Evolutionary conservation across 352 stramenopile genomes (phyloP).

Genomic region (Lagenidium giganteum): DNA sequence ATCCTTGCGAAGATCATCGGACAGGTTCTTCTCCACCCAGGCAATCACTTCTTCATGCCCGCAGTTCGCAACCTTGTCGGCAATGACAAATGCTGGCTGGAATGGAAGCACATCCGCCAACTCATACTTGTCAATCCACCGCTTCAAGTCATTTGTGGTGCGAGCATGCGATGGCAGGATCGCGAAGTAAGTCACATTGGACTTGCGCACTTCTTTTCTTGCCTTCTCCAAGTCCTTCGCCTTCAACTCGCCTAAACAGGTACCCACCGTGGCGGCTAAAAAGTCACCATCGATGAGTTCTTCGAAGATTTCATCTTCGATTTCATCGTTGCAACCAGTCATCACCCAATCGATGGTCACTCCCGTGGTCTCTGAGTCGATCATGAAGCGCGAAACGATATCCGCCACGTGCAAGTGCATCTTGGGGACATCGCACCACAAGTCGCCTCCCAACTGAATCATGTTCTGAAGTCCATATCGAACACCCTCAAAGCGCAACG

Average conservation of each 20-base stretch:
- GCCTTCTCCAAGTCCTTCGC: constrained; percentile 31
- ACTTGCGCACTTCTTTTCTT: constrained; percentile 41
- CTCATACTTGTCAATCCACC: constrained; percentile 64
- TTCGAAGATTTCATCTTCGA: constrained; percentile 55
- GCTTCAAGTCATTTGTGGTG: constrained; percentile 41
- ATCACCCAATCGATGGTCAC: constrained; percentile 73
- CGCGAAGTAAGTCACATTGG: constrained; percentile 46
- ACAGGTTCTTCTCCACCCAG: constrained; percentile 55
- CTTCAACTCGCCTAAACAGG: constrained; percentile 44
- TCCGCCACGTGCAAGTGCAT: constrained; percentile 65
- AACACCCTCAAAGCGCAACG: constrained; percentile 51
- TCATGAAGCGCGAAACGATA: constrained; percentile 69
- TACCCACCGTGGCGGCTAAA: constrained; percentile 39
- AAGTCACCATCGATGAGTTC: constrained; percentile 71
- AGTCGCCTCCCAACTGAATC: constrained; percentile 48
- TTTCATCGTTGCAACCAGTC: constrained; percentile 28
- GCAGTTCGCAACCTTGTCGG: constrained; percentile 31
- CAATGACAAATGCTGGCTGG: constrained; percentile 49
- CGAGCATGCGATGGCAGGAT: constrained; percentile 55
- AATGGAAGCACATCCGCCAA: constrained; percentile 52
- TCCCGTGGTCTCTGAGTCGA: constrained; percentile 39
- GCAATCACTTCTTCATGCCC: constrained; percentile 46
- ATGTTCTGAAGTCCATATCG: constrained; percentile 57
- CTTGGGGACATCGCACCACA: constrained; percentile 83
- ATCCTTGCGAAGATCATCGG: constrained; percentile 42